Percentiles rank a stretch among this genome's conserved stretches.
phyloP scores from a whole-genome alignment of 352 stramenopile genomes.

The Sclerospora graminicola region DNA sequence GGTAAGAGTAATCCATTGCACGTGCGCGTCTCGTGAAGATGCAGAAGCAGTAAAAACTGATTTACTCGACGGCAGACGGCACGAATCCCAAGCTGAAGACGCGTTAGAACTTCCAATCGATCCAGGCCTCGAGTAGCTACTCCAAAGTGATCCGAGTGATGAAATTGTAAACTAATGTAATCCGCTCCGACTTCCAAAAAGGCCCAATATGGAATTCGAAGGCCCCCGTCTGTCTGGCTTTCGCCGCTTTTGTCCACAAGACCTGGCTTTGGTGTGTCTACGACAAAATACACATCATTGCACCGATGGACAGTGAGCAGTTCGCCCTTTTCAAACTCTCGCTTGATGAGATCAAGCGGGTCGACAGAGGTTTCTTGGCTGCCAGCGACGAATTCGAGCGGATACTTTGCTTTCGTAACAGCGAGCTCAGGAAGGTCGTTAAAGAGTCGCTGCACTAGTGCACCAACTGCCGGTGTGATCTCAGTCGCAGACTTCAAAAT shows the following conservation, averaged over 20 bases:
- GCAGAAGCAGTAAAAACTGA: conserved; percentile 70
- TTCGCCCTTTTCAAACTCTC: conserved; percentile 37
- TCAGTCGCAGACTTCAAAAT: conserved; percentile 58
- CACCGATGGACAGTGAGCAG: conserved; percentile 42
- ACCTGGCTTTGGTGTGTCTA: conserved; percentile 15
- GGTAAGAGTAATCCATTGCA: conserved; percentile 68
- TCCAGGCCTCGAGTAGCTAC: conserved; percentile 23
- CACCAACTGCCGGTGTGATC: conserved; percentile 54
- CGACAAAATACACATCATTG: conserved; percentile 64
- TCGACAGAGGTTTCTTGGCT: conserved; percentile 50
- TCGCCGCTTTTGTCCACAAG: neutral
- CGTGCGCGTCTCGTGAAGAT: conserved; percentile 74
- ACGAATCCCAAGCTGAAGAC: conserved; percentile 60
- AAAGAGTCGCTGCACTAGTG: conserved; percentile 67
- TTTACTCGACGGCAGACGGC: conserved; percentile 72
- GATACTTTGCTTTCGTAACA: conserved; percentile 57
- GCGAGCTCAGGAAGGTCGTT: conserved; percentile 43
- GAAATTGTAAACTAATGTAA: conserved; percentile 42
- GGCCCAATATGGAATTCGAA: conserved; percentile 73
- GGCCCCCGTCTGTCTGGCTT: neutral
- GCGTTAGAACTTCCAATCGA: conserved; percentile 52
- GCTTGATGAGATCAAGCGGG: conserved; percentile 50
- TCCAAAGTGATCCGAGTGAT: conserved; percentile 37
- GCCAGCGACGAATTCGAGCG: conserved; percentile 54
- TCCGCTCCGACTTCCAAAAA: conserved; percentile 55